A percentile compares a stretch with the other conserved stretches of the same genome.
Conservation (phyloP, 345 rosid genomes). For the Dipteronia sinensis region DNA sequence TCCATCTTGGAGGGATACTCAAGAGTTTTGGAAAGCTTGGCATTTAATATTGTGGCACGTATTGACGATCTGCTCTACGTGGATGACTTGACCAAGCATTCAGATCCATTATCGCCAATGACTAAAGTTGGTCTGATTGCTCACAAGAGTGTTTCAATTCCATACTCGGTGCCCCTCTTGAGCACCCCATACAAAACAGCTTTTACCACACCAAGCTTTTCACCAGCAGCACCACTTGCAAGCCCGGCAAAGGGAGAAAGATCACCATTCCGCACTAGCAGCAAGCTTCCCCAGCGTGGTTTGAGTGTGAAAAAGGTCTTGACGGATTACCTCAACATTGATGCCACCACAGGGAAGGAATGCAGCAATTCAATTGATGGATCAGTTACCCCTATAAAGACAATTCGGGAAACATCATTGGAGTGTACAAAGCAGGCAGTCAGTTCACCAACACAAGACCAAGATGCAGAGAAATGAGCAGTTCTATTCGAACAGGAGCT, state of each 20-base stretch:
- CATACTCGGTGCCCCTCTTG: slow-evolving; percentile 44
- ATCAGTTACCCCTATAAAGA: slow-evolving; percentile 20
- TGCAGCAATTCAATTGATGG: slow-evolving; percentile 21
- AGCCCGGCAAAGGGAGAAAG: slow-evolving; percentile 59
- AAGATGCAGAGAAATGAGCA: slow-evolving; percentile 5
- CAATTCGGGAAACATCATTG: slow-evolving; percentile 22
- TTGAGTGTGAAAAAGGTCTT: slow-evolving; percentile 66
- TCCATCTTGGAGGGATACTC: slow-evolving; percentile 95
- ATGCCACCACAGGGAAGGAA: slow-evolving; percentile 49
- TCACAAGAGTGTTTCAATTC: slow-evolving; percentile 51
- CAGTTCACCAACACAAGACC: slow-evolving; percentile 22
- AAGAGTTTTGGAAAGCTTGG: slow-evolving; percentile 88
- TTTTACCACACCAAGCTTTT: slow-evolving; percentile 71
- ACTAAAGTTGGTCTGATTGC: slow-evolving; percentile 55
- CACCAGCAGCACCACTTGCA: slow-evolving; percentile 53
- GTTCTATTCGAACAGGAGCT: not conserved
- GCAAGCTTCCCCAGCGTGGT: slow-evolving; percentile 57
- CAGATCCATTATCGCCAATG: slow-evolving; percentile 56
- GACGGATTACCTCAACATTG: slow-evolving; percentile 64
- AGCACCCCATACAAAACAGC: slow-evolving; percentile 63
- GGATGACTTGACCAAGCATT: slow-evolving; percentile 77
- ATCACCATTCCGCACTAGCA: slow-evolving; percentile 49
- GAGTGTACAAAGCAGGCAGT: slow-evolving; percentile 28
- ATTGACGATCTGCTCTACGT: slow-evolving; percentile 87
- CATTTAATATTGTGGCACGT: slow-evolving; percentile 88